Conservation (phyloP, 2,329 filamentous ascomycete genomes). For the Leptoxyphium fumago region DNA sequence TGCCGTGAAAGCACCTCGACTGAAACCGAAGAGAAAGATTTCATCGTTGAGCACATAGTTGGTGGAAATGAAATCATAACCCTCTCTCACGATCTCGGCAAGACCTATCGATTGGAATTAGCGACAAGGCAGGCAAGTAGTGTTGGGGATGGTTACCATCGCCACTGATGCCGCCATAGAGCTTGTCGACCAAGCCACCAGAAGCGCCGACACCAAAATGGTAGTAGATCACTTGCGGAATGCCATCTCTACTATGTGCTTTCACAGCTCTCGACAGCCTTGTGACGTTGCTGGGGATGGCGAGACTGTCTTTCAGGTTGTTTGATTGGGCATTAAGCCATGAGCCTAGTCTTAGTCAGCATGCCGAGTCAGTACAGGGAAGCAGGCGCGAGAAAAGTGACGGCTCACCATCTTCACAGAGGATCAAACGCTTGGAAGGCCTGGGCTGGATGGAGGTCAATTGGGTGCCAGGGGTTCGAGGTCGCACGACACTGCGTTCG, state of each 20-base stretch:
- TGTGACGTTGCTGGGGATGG: constrained; percentile 35
- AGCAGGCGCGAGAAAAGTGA: background rate
- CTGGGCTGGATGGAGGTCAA: background rate
- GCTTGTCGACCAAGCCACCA: constrained; percentile 27
- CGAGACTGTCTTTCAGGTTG: constrained; percentile 27
- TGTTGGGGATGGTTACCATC: constrained; percentile 10
- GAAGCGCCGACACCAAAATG: constrained; percentile 33
- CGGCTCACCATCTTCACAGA: constrained; percentile 14
- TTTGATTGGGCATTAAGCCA: constrained; percentile 36
- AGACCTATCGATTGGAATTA: constrained; percentile 18
- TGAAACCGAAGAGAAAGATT: constrained; percentile 36
- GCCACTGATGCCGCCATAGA: constrained; percentile 26
- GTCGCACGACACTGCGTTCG: background rate
- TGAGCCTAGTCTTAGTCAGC: constrained; percentile 18
- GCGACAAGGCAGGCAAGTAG: too few species aligned
- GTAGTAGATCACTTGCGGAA: constrained; percentile 38
- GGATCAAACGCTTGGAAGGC: constrained; percentile 9
- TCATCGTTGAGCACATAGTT: constrained; percentile 39
- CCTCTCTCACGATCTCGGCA: constrained; percentile 32
- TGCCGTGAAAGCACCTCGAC: constrained; percentile 32
- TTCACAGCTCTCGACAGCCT: constrained; percentile 35
- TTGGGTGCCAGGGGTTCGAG: constrained; percentile 2
- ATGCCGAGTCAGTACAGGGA: background rate
- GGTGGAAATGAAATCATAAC: constrained; percentile 36
- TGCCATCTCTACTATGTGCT: constrained; percentile 30